Evolutionary conservation across 169 alveolate species (phyloP).

Genomic region (Eimeria acervulina): DNA sequence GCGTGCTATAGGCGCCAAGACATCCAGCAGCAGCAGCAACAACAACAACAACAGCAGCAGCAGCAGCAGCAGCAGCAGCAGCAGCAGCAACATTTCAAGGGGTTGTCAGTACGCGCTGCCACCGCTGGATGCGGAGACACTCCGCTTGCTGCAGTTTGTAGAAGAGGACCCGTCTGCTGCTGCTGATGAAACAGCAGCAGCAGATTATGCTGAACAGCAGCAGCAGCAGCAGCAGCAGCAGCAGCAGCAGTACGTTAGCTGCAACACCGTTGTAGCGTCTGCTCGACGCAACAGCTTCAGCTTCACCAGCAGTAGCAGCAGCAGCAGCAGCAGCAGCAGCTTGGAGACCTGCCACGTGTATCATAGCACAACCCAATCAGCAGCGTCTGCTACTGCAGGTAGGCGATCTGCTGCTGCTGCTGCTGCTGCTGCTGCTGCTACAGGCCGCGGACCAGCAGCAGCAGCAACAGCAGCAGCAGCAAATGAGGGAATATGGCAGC

Average conservation of each 20-base stretch:
- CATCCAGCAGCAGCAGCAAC: background rate
- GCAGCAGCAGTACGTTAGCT: too few species aligned
- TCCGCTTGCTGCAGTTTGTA: background rate
- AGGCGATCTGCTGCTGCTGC: too few species aligned
- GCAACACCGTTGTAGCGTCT: background rate
- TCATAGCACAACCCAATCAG: too few species aligned
- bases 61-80: background rate
- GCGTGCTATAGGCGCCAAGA: background rate
- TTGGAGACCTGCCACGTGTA: too few species aligned
- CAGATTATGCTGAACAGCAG: too few species aligned
- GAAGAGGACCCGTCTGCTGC: background rate
- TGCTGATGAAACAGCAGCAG: background rate
- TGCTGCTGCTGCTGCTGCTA: slow-evolving; percentile 1
- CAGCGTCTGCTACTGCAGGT: too few species aligned
- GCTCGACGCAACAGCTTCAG: background rate
- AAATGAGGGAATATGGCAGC: background rate
- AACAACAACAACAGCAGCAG: slow-evolving; percentile 2
- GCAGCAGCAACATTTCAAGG: background rate
- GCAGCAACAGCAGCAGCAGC: background rate
- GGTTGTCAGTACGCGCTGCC: background rate
- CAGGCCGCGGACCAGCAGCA: background rate
- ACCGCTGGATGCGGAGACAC: background rate
- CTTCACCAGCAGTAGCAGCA: slow-evolving; percentile 23
- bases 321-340: background rate
- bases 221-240: too few species aligned